Conservation (phyloP, 1,284 basidiomycete species). For the Puccinia coronata region DNA sequence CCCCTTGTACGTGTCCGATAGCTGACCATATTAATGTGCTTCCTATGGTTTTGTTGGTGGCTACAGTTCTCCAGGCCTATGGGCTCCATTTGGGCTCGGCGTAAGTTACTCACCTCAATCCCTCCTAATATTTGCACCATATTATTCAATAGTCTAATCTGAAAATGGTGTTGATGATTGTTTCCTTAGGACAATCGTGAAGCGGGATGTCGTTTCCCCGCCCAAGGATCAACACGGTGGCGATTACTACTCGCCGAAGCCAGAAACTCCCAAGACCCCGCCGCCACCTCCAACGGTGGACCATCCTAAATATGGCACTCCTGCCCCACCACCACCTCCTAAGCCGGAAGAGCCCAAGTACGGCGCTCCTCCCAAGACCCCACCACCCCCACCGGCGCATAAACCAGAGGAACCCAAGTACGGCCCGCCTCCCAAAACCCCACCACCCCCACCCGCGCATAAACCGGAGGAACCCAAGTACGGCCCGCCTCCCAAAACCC, state of each 20-base stretch:
- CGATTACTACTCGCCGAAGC: background rate
- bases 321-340: background rate
- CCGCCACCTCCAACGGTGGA: background rate
- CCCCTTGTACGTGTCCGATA: too few relatives aligned
- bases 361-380: background rate
- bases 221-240: background rate
- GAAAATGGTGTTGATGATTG: too few relatives aligned
- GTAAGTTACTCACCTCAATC: background rate
- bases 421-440: background rate
- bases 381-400: background rate
- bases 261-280: background rate
- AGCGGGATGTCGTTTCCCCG: background rate
- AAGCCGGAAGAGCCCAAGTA: background rate
- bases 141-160: background rate
- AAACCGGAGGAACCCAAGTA: background rate
- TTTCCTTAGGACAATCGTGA: background rate
- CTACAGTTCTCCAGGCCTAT: constrained; percentile 1
- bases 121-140: background rate
- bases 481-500: background rate
- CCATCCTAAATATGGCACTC: background rate
- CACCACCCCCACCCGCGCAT: too few relatives aligned
- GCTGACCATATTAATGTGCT: background rate
- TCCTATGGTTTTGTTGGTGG: too few relatives aligned
- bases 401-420: background rate
- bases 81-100: background rate